phyloP scores from a whole-genome alignment of 2,329 filamentous ascomycete species.

The Didymellaceae sp. region DNA sequence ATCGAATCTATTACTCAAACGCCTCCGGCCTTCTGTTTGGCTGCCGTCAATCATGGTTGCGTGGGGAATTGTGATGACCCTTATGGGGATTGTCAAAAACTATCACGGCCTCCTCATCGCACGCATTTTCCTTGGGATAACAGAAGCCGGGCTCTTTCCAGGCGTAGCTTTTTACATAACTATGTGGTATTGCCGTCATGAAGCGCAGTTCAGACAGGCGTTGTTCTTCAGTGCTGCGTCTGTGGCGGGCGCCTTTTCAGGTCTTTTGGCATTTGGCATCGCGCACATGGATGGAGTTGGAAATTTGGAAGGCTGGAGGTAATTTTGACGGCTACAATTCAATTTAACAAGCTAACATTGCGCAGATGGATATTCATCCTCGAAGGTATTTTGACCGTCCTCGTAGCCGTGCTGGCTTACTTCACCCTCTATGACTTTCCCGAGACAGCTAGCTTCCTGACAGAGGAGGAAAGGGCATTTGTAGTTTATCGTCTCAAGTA shows the following conservation, averaged over 20 bases:
- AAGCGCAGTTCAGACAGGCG: conserved; percentile 63
- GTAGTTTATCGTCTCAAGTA: conserved; percentile 67
- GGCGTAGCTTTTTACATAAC: conserved; percentile 59
- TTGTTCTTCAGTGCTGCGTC: conserved; percentile 66
- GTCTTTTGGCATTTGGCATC: conserved; percentile 64
- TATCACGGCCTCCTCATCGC: conserved; percentile 55
- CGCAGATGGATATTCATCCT: conserved; percentile 46
- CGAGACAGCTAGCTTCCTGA: conserved; percentile 64
- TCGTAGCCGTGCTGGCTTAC: conserved; percentile 45
- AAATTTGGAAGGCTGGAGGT: conserved; percentile 15
- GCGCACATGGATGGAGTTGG: conserved; percentile 56
- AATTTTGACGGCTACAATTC: neutral
- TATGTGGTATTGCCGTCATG: conserved; percentile 68
- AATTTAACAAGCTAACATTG: neutral
- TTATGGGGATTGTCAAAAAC: conserved; percentile 57
- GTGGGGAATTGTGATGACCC: conserved; percentile 59
- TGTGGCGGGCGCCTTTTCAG: conserved; percentile 66
- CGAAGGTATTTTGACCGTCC: conserved; percentile 45
- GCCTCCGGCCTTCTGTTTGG: conserved; percentile 58
- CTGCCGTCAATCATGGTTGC: conserved; percentile 57
- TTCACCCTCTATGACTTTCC: conserved; percentile 70
- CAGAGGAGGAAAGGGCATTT: conserved; percentile 59
- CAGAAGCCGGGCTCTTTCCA: conserved; percentile 46
- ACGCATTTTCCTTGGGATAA: conserved; percentile 54
- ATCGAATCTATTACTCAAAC: conserved; percentile 67